Conservation (phyloP, 2,329 filamentous ascomycete species). For the Rhexocercosporidium sp. region DNA sequence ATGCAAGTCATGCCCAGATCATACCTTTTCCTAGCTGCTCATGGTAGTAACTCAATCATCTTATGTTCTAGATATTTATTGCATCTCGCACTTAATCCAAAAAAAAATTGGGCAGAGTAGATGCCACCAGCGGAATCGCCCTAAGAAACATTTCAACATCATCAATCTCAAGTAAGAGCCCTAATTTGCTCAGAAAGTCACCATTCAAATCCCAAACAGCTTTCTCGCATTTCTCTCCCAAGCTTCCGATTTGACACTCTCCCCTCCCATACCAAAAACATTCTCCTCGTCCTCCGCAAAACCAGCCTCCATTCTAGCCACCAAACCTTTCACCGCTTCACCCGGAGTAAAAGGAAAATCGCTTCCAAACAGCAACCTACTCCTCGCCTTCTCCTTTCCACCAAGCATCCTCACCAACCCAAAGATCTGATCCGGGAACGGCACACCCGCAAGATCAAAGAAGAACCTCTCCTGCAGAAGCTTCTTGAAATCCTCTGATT, state of each 20-base stretch:
- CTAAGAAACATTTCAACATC: no score
- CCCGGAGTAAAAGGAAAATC: conserved; percentile 57
- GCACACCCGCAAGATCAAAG: conserved; percentile 58
- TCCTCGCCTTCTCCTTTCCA: conserved; percentile 43
- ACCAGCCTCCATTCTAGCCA: conserved; percentile 7
- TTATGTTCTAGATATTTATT: no score
- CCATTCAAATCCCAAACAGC: conserved; percentile 4
- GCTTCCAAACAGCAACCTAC: conserved; percentile 55
- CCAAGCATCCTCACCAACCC: conserved; percentile 48
- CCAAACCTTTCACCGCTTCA: conserved; percentile 38
- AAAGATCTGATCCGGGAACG: conserved; percentile 54
- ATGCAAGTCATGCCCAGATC: no score
- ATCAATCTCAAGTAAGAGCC: no score
- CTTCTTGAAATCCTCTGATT: conserved; percentile 50
- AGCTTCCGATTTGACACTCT: conserved; percentile 10
- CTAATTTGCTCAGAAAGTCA: not conserved
- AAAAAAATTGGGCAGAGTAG: no score
- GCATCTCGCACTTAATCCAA: no score
- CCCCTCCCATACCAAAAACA: conserved; percentile 39
- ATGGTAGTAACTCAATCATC: no score
- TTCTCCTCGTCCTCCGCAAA: conserved; percentile 36
- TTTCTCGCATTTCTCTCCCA: conserved; percentile 20
- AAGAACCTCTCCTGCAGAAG: conserved; percentile 49
- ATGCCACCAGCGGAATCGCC: no score
- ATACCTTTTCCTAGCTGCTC: no score